Conservation (phyloP, 805 yeast species). For the Kuraishia cidri region DNA sequence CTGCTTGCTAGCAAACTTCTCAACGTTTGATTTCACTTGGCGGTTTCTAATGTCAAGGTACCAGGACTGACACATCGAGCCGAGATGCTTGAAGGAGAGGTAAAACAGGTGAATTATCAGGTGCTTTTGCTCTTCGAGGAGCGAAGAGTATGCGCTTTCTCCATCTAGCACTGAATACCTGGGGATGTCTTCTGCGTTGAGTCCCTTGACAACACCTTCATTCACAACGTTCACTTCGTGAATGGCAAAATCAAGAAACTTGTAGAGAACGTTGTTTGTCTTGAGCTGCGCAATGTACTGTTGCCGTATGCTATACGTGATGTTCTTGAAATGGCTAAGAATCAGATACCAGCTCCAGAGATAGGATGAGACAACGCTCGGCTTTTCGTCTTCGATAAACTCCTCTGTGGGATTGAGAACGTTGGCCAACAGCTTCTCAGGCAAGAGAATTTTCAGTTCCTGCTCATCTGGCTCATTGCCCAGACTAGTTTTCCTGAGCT, state of each 20-base stretch:
- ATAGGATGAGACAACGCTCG: constrained; percentile 27
- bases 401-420: constrained; percentile 22
- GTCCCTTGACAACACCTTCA: constrained; percentile 8
- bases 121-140: constrained; percentile 25
- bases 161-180: constrained; percentile 2
- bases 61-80: constrained; percentile 60
- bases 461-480: constrained; percentile 17
- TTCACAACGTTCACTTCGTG: constrained; percentile 36
- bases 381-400: constrained; percentile 29
- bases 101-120: constrained; percentile 43
- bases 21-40: constrained; percentile 50
- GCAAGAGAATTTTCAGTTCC: constrained; percentile 25
- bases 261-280: constrained; percentile 27
- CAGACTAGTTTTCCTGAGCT: constrained; percentile 34
- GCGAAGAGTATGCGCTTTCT: constrained; percentile 16
- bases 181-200: constrained; percentile 2
- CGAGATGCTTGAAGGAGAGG: constrained; percentile 37
- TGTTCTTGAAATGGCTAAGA: constrained; percentile 50
- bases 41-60: constrained; percentile 60
- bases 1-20: constrained; percentile 47
- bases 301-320: constrained; percentile 56
- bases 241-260: constrained; percentile 45
- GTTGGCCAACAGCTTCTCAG: constrained; percentile 26
- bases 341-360: constrained; percentile 66
- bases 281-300: constrained; percentile 52